Percentiles rank a stretch among this genome's conserved stretches.
phyloP scores from a whole-genome alignment of 148 eudicot species.

The Cornus florida region DNA sequence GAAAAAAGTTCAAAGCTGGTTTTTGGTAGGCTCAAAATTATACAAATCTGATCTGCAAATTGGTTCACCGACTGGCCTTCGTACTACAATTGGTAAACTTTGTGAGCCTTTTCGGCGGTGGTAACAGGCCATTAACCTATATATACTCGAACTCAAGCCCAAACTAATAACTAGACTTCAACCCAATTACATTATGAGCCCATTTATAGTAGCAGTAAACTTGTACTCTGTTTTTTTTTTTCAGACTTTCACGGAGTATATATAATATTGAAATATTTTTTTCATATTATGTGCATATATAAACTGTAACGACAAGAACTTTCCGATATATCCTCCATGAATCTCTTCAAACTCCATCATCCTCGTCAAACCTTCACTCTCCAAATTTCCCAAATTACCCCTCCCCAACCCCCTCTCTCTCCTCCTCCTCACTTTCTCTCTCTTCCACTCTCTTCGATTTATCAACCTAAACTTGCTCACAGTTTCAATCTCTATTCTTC shows the following conservation, averaged over 20 bases:
- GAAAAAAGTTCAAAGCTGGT: too few relatives aligned
- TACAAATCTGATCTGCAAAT: too few relatives aligned
- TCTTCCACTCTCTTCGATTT: not conserved
- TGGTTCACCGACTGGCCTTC: too few relatives aligned
- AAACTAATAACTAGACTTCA: not conserved
- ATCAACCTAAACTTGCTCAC: not conserved
- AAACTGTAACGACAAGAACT: not conserved
- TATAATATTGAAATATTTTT: too few relatives aligned
- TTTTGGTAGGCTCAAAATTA: too few relatives aligned
- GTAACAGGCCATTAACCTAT: not conserved
- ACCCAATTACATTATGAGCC: not conserved
- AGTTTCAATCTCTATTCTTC: slow-evolving; percentile 7
- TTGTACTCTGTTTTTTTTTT: too few relatives aligned
- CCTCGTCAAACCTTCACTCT: not conserved
- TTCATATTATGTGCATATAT: not conserved
- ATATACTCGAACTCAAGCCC: not conserved
- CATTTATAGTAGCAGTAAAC: too few relatives aligned
- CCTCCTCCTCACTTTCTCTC: slow-evolving; percentile 10
- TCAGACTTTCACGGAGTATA: too few relatives aligned
- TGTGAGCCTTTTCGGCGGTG: too few relatives aligned
- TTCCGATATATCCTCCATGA: slow-evolving; percentile 8
- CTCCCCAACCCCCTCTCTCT: not conserved
- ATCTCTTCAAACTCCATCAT: slow-evolving; percentile 8
- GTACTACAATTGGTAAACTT: too few relatives aligned
- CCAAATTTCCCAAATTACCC: not conserved